phyloP scores from a whole-genome alignment of 169 alveolate species.

The Eimeria praecox region DNA sequence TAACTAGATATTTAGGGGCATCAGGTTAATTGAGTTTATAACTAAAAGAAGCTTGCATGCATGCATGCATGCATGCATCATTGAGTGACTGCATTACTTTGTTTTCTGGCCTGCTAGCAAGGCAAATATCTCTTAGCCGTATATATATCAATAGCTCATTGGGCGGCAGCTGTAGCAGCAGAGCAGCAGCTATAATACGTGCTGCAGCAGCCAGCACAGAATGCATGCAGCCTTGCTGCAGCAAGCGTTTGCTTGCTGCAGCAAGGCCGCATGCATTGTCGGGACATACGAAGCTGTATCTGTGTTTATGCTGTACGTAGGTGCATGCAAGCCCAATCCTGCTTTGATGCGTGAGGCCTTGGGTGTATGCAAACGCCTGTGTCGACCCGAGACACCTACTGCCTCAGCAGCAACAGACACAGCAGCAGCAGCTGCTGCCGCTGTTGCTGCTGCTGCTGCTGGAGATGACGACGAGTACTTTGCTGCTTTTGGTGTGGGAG shows the following conservation, averaged over 20 bases:
- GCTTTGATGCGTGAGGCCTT: slow-evolving; percentile 53
- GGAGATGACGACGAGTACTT: neutral
- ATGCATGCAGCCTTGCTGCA: too few relatives aligned
- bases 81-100: neutral
- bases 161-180: neutral
- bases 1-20: neutral
- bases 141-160: neutral
- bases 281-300: neutral
- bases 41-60: neutral
- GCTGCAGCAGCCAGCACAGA: neutral
- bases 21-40: too few relatives aligned
- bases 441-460: slow-evolving; percentile 18
- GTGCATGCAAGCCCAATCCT: slow-evolving; percentile 45
- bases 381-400: slow-evolving; percentile 21
- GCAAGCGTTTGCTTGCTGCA: too few relatives aligned
- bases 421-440: slow-evolving; percentile 40
- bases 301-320: neutral
- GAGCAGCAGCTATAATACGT: neutral
- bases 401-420: neutral
- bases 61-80: neutral
- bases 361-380: slow-evolving; percentile 56
- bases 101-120: neutral
- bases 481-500: neutral
- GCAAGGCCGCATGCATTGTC: neutral
- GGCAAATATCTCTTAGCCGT: neutral